Conservation (phyloP, 2,329 filamentous ascomycete species). For the Fusarium temperatum region DNA sequence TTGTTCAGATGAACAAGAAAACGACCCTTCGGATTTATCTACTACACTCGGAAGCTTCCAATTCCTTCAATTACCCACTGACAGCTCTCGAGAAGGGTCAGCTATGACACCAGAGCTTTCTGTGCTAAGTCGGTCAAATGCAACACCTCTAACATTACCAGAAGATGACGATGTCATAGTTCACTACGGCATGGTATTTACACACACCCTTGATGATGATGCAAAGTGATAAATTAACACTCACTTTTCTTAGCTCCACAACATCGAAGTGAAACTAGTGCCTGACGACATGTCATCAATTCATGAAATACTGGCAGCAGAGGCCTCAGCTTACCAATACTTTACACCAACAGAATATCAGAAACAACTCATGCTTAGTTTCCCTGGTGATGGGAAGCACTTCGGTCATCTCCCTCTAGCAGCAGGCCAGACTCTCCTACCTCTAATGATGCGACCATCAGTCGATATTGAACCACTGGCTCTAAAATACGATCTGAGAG, state of each 20-base stretch:
- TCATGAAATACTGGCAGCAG: background rate
- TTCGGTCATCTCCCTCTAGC: background rate
- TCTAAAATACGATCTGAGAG: background rate
- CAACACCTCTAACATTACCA: background rate
- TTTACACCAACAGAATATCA: background rate
- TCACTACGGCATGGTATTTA: conserved; percentile 7
- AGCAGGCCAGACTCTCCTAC: background rate
- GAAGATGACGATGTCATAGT: background rate
- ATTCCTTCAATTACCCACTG: background rate
- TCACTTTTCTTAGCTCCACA: background rate
- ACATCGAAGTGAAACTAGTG: conserved; percentile 7
- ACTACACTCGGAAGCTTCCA: background rate
- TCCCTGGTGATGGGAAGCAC: background rate
- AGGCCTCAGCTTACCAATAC: background rate
- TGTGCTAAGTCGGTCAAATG: background rate
- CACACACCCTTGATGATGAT: no score
- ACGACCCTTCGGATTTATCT: no score
- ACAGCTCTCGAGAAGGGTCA: background rate
- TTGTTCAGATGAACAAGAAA: no score
- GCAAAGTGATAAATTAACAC: background rate
- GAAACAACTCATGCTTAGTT: conserved; percentile 3
- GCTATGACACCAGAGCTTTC: background rate
- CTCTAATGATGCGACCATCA: background rate
- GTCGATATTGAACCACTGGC: background rate
- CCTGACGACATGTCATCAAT: background rate